These are phyloP conservation scores for Lepidopterella palustris DNA, from an alignment of 495 filamentous ascomycete species.

Conservation along the genomic window DNA sequence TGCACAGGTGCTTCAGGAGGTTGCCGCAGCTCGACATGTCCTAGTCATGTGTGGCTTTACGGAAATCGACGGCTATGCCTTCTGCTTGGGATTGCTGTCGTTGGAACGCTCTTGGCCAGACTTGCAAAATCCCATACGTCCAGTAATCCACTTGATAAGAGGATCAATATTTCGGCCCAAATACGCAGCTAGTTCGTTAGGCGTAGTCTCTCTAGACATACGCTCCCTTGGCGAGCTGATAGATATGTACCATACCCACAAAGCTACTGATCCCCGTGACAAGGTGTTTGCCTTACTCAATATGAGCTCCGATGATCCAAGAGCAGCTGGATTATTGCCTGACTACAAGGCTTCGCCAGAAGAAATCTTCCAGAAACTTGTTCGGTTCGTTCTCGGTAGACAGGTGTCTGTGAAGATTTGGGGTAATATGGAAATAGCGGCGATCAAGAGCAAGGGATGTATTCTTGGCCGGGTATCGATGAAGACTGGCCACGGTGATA, in stretches of 20 bases:
- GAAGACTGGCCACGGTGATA: background rate
- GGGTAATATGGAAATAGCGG: slow-evolving; percentile 15
- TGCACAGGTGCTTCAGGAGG: slow-evolving; percentile 35
- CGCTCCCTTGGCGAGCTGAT: slow-evolving; percentile 31
- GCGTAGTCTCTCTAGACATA: slow-evolving; percentile 14
- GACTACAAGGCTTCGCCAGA: slow-evolving; percentile 25
- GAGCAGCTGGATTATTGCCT: slow-evolving; percentile 16
- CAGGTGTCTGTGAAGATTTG: slow-evolving; percentile 21
- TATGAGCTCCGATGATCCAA: slow-evolving; percentile 28
- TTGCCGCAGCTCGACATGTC: slow-evolving; percentile 29
- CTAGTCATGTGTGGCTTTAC: slow-evolving; percentile 30
- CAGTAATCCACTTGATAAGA: slow-evolving; percentile 31
- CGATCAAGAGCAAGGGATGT: slow-evolving; percentile 27
- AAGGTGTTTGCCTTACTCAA: slow-evolving; percentile 39
- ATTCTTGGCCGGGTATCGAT: slow-evolving; percentile 3
- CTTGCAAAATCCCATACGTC: slow-evolving; percentile 8
- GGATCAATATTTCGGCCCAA: slow-evolving; percentile 27
- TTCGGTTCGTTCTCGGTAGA: slow-evolving; percentile 20
- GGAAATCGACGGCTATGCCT: slow-evolving; percentile 28
- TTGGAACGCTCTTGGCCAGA: slow-evolving; percentile 10
- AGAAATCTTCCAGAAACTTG: slow-evolving; percentile 20
- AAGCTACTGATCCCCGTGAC: slow-evolving; percentile 33
- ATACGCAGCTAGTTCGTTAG: slow-evolving; percentile 13
- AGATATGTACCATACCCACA: slow-evolving; percentile 34
- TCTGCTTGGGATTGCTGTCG: slow-evolving; percentile 1